Percentiles rank a stretch among this genome's conserved stretches.
Evolutionary conservation across 163 green algal species (phyloP).

Genomic region (Prototheca wickerhamii): DNA sequence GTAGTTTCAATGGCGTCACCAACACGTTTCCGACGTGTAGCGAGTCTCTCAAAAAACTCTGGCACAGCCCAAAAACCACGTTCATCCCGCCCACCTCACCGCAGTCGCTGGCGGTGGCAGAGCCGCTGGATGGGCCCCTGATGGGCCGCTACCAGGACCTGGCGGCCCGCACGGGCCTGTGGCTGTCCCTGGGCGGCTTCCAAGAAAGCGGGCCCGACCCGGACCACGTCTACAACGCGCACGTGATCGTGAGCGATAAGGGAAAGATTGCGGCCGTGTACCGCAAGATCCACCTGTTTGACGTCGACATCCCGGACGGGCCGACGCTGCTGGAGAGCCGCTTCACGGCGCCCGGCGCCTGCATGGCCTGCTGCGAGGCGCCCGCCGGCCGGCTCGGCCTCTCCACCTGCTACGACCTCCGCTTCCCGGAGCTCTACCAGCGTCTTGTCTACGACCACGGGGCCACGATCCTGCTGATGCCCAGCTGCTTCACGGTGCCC

Average conservation of each 20-base stretch:
- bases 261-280: slow-evolving; percentile 48
- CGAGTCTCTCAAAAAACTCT: too few species aligned
- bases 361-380: slow-evolving; percentile 61
- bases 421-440: slow-evolving; percentile 93
- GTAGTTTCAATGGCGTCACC: too few species aligned
- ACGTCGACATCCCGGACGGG: slow-evolving; percentile 80
- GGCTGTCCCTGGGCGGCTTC: slow-evolving; percentile 90
- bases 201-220: slow-evolving; percentile 42
- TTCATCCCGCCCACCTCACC: slow-evolving; percentile 4
- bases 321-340: slow-evolving; percentile 78
- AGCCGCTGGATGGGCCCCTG: slow-evolving; percentile 68
- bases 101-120: slow-evolving; percentile 55
- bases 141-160: slow-evolving; percentile 70
- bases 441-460: slow-evolving; percentile 49
- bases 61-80: too few species aligned
- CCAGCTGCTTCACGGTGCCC: slow-evolving; percentile 72
- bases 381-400: slow-evolving; percentile 73
- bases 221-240: slow-evolving; percentile 71
- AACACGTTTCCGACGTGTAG: too few species aligned
- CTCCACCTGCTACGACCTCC: slow-evolving; percentile 91
- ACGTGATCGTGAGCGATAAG: slow-evolving; percentile 64
- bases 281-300: slow-evolving; percentile 90
- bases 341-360: slow-evolving; percentile 60
- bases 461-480: slow-evolving; percentile 61
- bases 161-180: slow-evolving; percentile 59